These are phyloP conservation scores for Fusarium kyushuense DNA, from an alignment of 2,329 filamentous ascomycete genomes.

Conservation along the genomic window DNA sequence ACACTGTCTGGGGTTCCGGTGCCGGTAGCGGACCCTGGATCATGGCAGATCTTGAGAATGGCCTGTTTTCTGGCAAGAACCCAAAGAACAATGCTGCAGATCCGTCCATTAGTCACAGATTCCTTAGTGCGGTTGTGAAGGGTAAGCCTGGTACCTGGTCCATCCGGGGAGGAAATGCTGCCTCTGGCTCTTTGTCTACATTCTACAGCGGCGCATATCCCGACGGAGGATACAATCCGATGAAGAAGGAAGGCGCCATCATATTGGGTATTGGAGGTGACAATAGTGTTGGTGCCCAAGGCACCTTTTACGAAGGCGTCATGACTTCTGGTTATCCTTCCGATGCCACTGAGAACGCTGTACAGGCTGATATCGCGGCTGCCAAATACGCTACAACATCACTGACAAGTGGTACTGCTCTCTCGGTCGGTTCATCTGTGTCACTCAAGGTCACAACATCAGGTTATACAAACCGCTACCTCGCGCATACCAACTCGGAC, in stretches of 20 bases:
- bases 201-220: slow-evolving; percentile 27
- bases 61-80: slow-evolving; percentile 68
- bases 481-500: slow-evolving; percentile 13
- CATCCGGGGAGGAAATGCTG: slow-evolving; percentile 26
- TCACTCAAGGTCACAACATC: slow-evolving; percentile 17
- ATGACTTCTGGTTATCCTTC: slow-evolving; percentile 26
- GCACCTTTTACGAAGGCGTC: slow-evolving; percentile 25
- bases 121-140: slow-evolving; percentile 17
- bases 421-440: slow-evolving; percentile 20
- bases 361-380: slow-evolving; percentile 29
- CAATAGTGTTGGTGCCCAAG: slow-evolving; percentile 20
- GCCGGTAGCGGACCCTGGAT: slow-evolving; percentile 72
- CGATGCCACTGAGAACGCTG: slow-evolving; percentile 22
- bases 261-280: slow-evolving; percentile 28
- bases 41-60: slow-evolving; percentile 77
- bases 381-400: slow-evolving; percentile 24
- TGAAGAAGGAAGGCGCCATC: slow-evolving; percentile 23
- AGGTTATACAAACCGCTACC: slow-evolving; percentile 19
- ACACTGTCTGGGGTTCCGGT: slow-evolving; percentile 67
- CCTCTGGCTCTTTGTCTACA: slow-evolving; percentile 11
- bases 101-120: slow-evolving; percentile 9
- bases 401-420: slow-evolving; percentile 2
- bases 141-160: slow-evolving; percentile 21
- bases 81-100: slow-evolving; percentile 26
- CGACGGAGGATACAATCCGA: slow-evolving; percentile 20